Conservation (phyloP, 768 basidiomycete genomes). For the Ramaria rubella region DNA sequence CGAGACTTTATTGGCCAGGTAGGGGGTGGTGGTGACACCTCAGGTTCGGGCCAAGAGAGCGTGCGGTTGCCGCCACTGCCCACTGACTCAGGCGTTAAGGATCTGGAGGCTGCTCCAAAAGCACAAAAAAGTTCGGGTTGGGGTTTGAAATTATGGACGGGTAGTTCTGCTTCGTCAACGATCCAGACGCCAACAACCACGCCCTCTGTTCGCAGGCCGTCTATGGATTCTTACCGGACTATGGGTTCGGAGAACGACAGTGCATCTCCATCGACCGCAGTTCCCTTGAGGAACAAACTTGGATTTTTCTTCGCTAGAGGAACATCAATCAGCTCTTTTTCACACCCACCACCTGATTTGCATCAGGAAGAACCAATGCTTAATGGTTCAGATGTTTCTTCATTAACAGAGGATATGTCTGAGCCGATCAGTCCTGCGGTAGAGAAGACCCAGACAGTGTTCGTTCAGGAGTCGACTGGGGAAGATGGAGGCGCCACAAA, state of each 20-base stretch:
- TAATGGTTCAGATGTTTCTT: conserved; percentile 54
- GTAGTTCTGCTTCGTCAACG: conserved; percentile 1
- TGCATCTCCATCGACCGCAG: conserved; percentile 22
- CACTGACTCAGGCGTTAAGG: conserved; percentile 12
- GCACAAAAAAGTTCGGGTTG: conserved; percentile 31
- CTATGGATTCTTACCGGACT: conserved; percentile 21
- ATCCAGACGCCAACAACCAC: conserved; percentile 19
- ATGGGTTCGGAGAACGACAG: neutral
- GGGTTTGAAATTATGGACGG: conserved; percentile 65
- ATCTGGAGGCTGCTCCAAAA: conserved; percentile 6
- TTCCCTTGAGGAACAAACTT: conserved; percentile 56
- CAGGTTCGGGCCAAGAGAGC: conserved; percentile 1
- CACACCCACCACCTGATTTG: conserved; percentile 21
- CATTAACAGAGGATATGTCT: conserved; percentile 32
- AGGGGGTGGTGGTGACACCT: conserved; percentile 50
- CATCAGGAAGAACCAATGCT: conserved; percentile 34
- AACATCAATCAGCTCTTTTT: conserved; percentile 38
- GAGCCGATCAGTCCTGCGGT: conserved; percentile 46
- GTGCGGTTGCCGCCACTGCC: conserved; percentile 20
- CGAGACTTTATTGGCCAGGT: conserved; percentile 77
- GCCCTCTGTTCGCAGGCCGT: conserved; percentile 22
- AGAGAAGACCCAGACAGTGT: neutral
- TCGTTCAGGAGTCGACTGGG: neutral
- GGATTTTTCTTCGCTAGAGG: conserved; percentile 63
- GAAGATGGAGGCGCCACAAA: neutral